Evolutionary conservation across 352 stramenopile genomes (phyloP).

Genomic region (Globisporangium splendens): DNA sequence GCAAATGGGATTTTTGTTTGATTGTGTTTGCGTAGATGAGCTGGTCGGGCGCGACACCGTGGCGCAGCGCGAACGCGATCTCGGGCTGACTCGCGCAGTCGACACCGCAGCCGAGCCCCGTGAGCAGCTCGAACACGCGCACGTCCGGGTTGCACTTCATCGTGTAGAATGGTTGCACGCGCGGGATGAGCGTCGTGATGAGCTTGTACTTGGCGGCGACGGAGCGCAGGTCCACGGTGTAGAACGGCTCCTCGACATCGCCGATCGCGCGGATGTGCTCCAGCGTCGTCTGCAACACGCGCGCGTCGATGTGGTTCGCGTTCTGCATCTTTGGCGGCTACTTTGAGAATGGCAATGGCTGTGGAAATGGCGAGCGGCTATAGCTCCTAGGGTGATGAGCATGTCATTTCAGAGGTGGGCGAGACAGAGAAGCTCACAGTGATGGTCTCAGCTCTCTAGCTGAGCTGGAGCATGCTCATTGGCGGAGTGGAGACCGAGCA

Average conservation of each 20-base stretch:
- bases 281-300: constrained; percentile 8
- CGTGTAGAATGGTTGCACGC: constrained; percentile 82
- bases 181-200: constrained; percentile 42
- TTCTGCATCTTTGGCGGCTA: neutral
- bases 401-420: no score
- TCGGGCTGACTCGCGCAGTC: constrained; percentile 87
- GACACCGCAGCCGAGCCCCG: constrained; percentile 58
- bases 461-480: no score
- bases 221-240: constrained; percentile 50
- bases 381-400: neutral
- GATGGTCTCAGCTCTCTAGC: no score
- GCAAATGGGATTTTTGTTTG: constrained; percentile 76
- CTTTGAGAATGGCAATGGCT: neutral
- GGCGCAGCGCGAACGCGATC: constrained; percentile 59
- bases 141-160: constrained; percentile 90
- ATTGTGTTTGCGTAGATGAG: constrained; percentile 92
- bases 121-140: constrained; percentile 42
- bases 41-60: constrained; percentile 41
- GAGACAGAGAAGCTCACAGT: no score
- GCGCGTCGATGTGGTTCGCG: constrained; percentile 1
- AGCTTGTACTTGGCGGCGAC: constrained; percentile 47
- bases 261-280: constrained; percentile 23
- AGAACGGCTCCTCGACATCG: constrained; percentile 54
- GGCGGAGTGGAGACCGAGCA: no score
- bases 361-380: neutral